These are phyloP conservation scores for Ramaria rubella DNA, from an alignment of 768 basidiomycete genomes.

Conservation along the genomic window DNA sequence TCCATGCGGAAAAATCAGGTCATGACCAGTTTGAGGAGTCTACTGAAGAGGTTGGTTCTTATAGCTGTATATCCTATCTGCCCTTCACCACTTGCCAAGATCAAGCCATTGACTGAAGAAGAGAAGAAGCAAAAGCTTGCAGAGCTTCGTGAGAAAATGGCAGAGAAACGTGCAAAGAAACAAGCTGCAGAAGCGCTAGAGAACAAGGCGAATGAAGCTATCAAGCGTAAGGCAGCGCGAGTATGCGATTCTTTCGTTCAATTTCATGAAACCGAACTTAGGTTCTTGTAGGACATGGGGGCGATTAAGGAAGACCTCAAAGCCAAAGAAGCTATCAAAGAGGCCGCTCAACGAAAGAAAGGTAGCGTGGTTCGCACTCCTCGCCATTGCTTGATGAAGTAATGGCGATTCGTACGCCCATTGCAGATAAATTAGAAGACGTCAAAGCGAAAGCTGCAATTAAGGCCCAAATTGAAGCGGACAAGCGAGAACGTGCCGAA, in stretches of 20 bases:
- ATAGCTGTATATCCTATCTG: slow-evolving; percentile 3
- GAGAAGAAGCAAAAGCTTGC: slow-evolving; percentile 78
- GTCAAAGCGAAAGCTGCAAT: slow-evolving; percentile 78
- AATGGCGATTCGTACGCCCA: not conserved
- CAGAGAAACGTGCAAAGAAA: slow-evolving; percentile 69
- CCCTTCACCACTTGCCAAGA: slow-evolving; percentile 34
- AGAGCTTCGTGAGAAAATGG: slow-evolving; percentile 75
- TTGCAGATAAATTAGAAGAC: slow-evolving; percentile 82
- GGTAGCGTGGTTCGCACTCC: slow-evolving; percentile 37
- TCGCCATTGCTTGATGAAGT: not conserved
- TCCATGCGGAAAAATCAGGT: slow-evolving; percentile 91
- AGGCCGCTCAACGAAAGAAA: slow-evolving; percentile 72
- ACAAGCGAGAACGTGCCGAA: slow-evolving; percentile 84
- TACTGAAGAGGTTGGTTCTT: slow-evolving; percentile 68
- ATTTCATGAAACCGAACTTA: not conserved
- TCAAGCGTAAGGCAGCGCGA: slow-evolving; percentile 83
- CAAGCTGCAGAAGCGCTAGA: slow-evolving; percentile 69
- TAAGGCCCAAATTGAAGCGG: slow-evolving; percentile 91
- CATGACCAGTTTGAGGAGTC: slow-evolving; percentile 96
- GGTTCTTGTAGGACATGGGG: slow-evolving; percentile 51
- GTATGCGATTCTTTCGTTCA: slow-evolving; percentile 10
- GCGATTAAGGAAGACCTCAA: slow-evolving; percentile 71
- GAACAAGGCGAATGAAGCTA: slow-evolving; percentile 62
- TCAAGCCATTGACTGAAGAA: slow-evolving; percentile 92
- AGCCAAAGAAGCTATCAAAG: slow-evolving; percentile 74